A percentile compares a stretch with the other conserved stretches of the same genome.
Evolutionary conservation across 495 filamentous ascomycete species (phyloP).

Genomic region (Bacidia rubella): DNA sequence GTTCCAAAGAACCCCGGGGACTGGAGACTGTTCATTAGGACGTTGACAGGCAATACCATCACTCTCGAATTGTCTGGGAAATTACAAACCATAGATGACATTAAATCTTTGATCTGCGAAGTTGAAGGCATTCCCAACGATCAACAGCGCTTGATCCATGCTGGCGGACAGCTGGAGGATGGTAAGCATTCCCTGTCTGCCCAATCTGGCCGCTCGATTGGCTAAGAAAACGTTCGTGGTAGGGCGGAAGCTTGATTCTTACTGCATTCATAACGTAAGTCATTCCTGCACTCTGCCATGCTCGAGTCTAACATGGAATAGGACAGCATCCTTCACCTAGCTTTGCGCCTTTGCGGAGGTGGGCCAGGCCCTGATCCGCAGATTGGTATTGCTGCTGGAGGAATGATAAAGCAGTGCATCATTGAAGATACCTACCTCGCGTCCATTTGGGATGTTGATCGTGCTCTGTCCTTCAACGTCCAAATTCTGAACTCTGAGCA

Average conservation of each 20-base stretch:
- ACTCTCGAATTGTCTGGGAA: not conserved
- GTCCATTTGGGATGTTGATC: slow-evolving; percentile 22
- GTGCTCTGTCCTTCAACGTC: slow-evolving; percentile 26
- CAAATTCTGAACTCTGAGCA: slow-evolving; percentile 25
- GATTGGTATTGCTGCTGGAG: slow-evolving; percentile 8
- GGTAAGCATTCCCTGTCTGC: slow-evolving; percentile 28
- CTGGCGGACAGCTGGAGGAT: slow-evolving; percentile 84
- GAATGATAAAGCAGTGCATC: slow-evolving; percentile 13
- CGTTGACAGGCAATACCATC: slow-evolving; percentile 19
- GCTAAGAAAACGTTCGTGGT: not conserved
- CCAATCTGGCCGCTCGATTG: slow-evolving; percentile 15
- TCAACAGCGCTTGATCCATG: slow-evolving; percentile 17
- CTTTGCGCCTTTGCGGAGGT: slow-evolving; percentile 8
- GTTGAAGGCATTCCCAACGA: slow-evolving; percentile 18
- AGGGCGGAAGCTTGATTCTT: not conserved
- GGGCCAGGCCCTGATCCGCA: not conserved
- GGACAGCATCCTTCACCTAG: not conserved
- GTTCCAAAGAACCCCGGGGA: too few species aligned
- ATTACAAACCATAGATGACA: slow-evolving; percentile 13
- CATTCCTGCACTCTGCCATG: not conserved
- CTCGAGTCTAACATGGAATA: too few species aligned
- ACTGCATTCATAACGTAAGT: not conserved
- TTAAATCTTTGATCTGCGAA: slow-evolving; percentile 20
- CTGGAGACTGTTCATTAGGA: too few species aligned
- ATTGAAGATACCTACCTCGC: slow-evolving; percentile 20